phyloP scores from a whole-genome alignment of 805 yeast species.

The Jamesozyma gamospora region DNA sequence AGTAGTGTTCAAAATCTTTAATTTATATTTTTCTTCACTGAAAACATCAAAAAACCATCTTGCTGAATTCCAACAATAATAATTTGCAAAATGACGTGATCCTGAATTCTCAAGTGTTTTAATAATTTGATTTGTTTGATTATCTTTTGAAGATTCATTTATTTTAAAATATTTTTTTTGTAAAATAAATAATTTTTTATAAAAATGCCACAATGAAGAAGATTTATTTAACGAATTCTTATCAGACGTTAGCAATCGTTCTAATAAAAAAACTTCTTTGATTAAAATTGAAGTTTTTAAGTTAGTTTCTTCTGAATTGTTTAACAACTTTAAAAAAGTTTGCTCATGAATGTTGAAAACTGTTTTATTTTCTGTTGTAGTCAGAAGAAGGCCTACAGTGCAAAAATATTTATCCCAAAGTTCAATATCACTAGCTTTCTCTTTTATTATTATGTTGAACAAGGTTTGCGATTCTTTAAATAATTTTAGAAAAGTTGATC shows the following conservation, averaged over 20 bases:
- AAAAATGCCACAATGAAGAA: conserved; percentile 31
- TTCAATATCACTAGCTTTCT: not conserved
- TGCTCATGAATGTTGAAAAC: conserved; percentile 26
- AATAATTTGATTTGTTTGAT: conserved; percentile 6
- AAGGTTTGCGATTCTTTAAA: conserved; percentile 28
- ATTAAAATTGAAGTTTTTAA: conserved; percentile 9
- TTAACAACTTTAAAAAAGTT: conserved; percentile 11
- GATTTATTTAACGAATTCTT: conserved; percentile 31
- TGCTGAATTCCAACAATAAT: conserved; percentile 33
- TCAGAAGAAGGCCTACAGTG: conserved; percentile 29
- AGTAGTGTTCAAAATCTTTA: conserved; percentile 8
- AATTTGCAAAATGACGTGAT: conserved; percentile 28
- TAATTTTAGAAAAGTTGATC: conserved; percentile 19
- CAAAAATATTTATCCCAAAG: conserved; percentile 11
- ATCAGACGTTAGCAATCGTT: conserved; percentile 26
- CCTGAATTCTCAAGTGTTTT: conserved; percentile 18
- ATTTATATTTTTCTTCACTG: conserved; percentile 5
- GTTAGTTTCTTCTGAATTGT: not conserved
- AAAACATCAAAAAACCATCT: conserved; percentile 26
- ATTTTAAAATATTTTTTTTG: not conserved
- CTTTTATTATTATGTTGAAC: conserved; percentile 2
- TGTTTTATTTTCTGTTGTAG: conserved; percentile 32
- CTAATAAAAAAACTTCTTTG: conserved; percentile 11
- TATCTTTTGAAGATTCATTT: not conserved
- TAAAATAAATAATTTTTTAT: conserved; percentile 23